Evolutionary conservation across 2,329 filamentous ascomycete genomes (phyloP).

Genomic region (Hypoxylon sp.): DNA sequence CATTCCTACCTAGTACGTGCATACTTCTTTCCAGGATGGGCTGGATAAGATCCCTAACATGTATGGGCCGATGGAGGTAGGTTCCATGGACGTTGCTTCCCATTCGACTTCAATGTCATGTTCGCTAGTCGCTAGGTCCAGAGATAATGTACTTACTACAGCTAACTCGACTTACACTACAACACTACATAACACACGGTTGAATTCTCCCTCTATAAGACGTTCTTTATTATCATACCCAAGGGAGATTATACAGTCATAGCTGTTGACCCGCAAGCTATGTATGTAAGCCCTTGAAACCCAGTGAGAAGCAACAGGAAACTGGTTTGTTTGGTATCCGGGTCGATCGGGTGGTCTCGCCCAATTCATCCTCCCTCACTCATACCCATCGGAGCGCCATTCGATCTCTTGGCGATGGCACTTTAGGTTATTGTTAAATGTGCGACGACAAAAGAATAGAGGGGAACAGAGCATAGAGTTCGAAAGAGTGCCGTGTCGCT

Average conservation of each 20-base stretch:
- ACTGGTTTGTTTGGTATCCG: constrained; percentile 28
- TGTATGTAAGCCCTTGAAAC: constrained; percentile 18
- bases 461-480: constrained; percentile 18
- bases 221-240: constrained; percentile 1
- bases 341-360: constrained; percentile 44
- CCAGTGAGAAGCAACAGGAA: constrained; percentile 19
- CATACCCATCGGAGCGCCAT: constrained; percentile 38
- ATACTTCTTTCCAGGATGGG: constrained; percentile 13
- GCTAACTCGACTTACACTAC: constrained; percentile 1
- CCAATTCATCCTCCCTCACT: constrained; percentile 33
- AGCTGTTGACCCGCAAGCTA: constrained; percentile 1
- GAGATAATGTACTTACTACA: constrained; percentile 32
- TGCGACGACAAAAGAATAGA: constrained; percentile 30
- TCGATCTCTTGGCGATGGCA: constrained; percentile 47
- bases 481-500: constrained; percentile 24
- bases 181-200: constrained; percentile 4
- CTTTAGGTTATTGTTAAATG: constrained; percentile 47
- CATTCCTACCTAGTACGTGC: constrained; percentile 14
- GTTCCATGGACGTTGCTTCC: constrained; percentile 8
- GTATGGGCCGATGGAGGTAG: constrained; percentile 24
- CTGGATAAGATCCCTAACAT: constrained; percentile 27
- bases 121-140: not conserved
- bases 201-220: not conserved
- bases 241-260: constrained; percentile 1
- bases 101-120: constrained; percentile 2